Base-by-base conservation (phyloP, 148 eudicot species). In the Amaranthus hypochondriacus region DNA sequence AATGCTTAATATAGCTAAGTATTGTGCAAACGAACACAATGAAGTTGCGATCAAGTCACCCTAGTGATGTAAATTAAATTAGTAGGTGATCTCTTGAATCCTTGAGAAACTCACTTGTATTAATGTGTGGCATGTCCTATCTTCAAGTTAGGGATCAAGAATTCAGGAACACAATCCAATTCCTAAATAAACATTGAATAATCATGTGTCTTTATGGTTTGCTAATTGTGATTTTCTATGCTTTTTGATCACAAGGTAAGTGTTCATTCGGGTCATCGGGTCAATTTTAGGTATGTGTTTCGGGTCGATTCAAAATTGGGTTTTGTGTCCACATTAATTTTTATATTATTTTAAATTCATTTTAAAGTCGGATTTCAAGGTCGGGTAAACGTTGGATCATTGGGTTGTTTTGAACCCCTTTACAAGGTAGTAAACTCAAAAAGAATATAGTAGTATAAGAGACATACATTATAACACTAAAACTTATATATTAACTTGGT, bases 1-100 rank as follows among this genome's bases (percentile, higher is more conserved):
- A 66, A 82, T 86, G 79, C 86, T 82, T 52, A 80, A 79, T 71
- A 69, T 86, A 44, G 86, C 81, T 58, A 89, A 88, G 79, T 84
- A 84, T 55, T 86, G 87, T 61, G 81, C 79, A 50, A 81, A 76
- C 66, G 71, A 81, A 76, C 73, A 76, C 54, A 73, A 14, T 64
- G 81, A 76, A 55, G 68, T 39, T 64, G 81, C 81, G 52, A 28
- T 28, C 39, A 56, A 48, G 51, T 77, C 64, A 50, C 46, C 79
- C 73, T 54, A 69, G 76, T 56, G 60, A 52, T 56, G 48, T 60
- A 48, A 46, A 10, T 62, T 79, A 74, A 75, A 56, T 49, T 63
- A 73, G 57, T 43, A 6, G 48, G 52, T 72, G 50, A 68, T 61
- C 4, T 46, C 28, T 60, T 55, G 59, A 68, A 60, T 61, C 57